Percentiles rank a stretch among this genome's conserved stretches.
phyloP scores from a whole-genome alignment of 495 filamentous ascomycete genomes.

The Opeltia flavorubescens region DNA sequence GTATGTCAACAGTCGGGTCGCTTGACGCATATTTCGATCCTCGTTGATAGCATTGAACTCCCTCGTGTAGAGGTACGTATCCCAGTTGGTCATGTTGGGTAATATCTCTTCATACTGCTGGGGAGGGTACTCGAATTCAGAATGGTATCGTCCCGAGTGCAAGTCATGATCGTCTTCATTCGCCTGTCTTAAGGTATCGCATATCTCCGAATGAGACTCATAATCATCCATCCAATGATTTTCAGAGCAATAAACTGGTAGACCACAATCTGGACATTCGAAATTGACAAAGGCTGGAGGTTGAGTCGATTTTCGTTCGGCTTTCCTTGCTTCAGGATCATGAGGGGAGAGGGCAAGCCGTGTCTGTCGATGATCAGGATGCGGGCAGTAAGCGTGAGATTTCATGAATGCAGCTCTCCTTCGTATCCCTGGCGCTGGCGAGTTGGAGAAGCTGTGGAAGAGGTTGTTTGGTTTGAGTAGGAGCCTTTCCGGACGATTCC shows the following conservation, averaged over 20 bases:
- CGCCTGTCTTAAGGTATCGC: slow-evolving; percentile 76
- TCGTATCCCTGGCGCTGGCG: slow-evolving; percentile 73
- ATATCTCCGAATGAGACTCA: slow-evolving; percentile 79
- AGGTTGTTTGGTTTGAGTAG: slow-evolving; percentile 69
- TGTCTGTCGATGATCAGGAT: slow-evolving; percentile 65
- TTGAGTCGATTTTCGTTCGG: slow-evolving; percentile 28
- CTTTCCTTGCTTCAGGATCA: slow-evolving; percentile 45
- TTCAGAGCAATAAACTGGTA: slow-evolving; percentile 85
- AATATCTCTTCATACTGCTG: slow-evolving; percentile 80
- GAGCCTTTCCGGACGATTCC: slow-evolving; percentile 13
- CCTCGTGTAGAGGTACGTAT: slow-evolving; percentile 83
- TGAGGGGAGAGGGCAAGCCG: slow-evolving; percentile 42
- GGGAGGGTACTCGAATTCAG: slow-evolving; percentile 82
- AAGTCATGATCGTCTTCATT: slow-evolving; percentile 99
- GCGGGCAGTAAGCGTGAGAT: slow-evolving; percentile 81
- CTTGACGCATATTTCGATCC: slow-evolving; percentile 76
- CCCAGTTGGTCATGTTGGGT: slow-evolving; percentile 98
- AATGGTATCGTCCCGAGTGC: slow-evolving; percentile 76
- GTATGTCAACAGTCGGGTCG: slow-evolving; percentile 84
- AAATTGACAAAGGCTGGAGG: slow-evolving; percentile 71
- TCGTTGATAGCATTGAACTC: slow-evolving; percentile 80
- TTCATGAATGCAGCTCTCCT: slow-evolving; percentile 76
- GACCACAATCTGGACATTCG: slow-evolving; percentile 93
- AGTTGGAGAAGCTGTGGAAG: slow-evolving; percentile 81
- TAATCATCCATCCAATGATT: slow-evolving; percentile 93